Percentiles rank a stretch among this genome's conserved stretches.
phyloP scores from a whole-genome alignment of 2,329 filamentous ascomycete species.

The Botrytis sinoallii region DNA sequence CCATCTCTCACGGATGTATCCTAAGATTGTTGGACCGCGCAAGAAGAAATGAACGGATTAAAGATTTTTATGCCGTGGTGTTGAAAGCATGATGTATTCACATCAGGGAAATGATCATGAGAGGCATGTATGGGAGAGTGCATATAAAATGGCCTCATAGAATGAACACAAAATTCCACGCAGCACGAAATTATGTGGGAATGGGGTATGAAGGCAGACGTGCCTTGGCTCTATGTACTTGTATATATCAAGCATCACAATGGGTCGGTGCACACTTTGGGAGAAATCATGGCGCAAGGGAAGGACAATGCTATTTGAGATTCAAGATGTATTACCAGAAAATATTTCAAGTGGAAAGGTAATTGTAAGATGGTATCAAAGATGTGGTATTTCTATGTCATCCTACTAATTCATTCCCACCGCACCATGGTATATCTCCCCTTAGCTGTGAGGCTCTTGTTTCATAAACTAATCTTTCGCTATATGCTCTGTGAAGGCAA shows the following conservation, averaged over 20 bases:
- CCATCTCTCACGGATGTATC: slow-evolving; percentile 76
- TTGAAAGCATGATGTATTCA: not conserved
- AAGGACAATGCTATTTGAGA: slow-evolving; percentile 7
- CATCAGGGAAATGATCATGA: not conserved
- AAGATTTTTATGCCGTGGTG: not conserved
- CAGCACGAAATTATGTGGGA: not conserved
- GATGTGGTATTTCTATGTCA: slow-evolving; percentile 16
- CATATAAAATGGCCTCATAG: not conserved
- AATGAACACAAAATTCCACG: not conserved
- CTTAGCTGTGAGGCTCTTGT: slow-evolving; percentile 11
- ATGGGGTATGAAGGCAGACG: not conserved
- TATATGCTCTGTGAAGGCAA: slow-evolving; percentile 10
- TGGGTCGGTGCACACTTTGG: not conserved
- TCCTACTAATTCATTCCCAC: slow-evolving; percentile 14
- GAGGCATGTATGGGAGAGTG: not conserved
- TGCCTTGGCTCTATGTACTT: slow-evolving; percentile 1
- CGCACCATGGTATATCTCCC: slow-evolving; percentile 11
- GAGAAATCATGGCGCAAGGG: slow-evolving; percentile 17
- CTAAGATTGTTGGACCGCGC: slow-evolving; percentile 67
- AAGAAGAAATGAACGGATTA: slow-evolving; percentile 53
- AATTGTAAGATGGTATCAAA: slow-evolving; percentile 13
- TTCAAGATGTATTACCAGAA: not conserved
- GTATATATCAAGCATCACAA: slow-evolving; percentile 17
- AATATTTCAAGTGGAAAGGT: not conserved
- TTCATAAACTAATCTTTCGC: slow-evolving; percentile 15